Percentiles rank a stretch among this genome's conserved stretches.
phyloP scores from a whole-genome alignment of 345 rosid genomes.

The Hibiscus mutabilis region DNA sequence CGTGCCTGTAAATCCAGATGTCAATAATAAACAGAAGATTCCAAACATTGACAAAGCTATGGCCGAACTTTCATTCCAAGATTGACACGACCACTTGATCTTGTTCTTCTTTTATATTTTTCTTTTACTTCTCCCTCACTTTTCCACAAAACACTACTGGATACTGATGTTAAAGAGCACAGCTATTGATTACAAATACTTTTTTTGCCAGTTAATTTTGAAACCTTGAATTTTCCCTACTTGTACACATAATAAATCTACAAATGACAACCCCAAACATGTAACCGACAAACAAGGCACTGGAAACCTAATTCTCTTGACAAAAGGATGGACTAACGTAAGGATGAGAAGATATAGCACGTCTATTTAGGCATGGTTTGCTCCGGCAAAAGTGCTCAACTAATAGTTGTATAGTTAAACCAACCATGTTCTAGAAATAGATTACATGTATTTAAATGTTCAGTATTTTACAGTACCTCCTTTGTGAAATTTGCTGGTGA shows the following conservation, averaged over 20 bases:
- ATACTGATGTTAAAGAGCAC: not conserved
- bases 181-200: not conserved
- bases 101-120: not conserved
- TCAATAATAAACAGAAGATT: slow-evolving; percentile 3
- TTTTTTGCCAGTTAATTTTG: slow-evolving; percentile 4
- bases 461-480: slow-evolving; percentile 34
- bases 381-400: not conserved
- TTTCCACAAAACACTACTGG: not conserved
- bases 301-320: not conserved
- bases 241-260: not conserved
- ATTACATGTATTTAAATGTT: not conserved
- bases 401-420: not conserved
- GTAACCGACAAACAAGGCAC: not conserved
- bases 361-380: not conserved
- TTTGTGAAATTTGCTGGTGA: slow-evolving; percentile 87
- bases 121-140: slow-evolving; percentile 1
- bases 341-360: not conserved
- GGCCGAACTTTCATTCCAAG: not conserved
- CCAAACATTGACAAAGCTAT: not conserved
- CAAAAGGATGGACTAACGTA: not conserved
- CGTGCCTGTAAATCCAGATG: slow-evolving; percentile 49
- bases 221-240: not conserved
- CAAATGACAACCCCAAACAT: not conserved
- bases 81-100: slow-evolving; percentile 1
- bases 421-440: not conserved